A percentile compares a stretch with the other conserved stretches of the same genome.
Conservation (phyloP, 2,329 filamentous ascomycete genomes). For the Cladophialophora bantiana region DNA sequence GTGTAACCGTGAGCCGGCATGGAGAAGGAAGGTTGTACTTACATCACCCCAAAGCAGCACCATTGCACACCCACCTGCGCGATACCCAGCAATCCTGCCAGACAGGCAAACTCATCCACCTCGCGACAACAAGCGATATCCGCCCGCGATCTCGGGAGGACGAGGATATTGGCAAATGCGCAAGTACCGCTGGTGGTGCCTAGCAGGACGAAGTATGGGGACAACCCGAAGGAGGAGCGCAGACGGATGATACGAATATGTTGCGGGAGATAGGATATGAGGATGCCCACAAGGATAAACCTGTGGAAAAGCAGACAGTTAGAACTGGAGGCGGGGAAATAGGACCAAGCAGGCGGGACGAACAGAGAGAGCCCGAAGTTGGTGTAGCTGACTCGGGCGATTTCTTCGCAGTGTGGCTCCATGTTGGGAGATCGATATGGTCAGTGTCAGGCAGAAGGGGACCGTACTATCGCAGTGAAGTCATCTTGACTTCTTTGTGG, state of each 20-base stretch:
- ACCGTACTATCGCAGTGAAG: neutral
- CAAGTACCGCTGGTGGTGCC: conserved; percentile 88
- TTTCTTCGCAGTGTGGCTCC: conserved; percentile 34
- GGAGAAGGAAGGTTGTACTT: conserved; percentile 45
- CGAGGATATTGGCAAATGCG: conserved; percentile 90
- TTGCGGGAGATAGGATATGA: conserved; percentile 93
- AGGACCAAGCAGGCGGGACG: neutral
- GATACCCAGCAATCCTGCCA: conserved; percentile 84
- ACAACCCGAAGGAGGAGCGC: conserved; percentile 89
- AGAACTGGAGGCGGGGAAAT: neutral
- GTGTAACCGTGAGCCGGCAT: neutral
- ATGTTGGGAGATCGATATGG: conserved; percentile 2
- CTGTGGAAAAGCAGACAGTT: conserved; percentile 45
- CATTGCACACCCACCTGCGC: conserved; percentile 91
- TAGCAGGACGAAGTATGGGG: conserved; percentile 93
- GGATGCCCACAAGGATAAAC: conserved; percentile 83
- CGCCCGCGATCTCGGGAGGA: conserved; percentile 79
- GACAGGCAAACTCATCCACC: conserved; percentile 81
- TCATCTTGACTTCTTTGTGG: neutral
- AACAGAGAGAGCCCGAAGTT: conserved; percentile 40
- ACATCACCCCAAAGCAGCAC: conserved; percentile 93
- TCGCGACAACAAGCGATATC: conserved; percentile 87
- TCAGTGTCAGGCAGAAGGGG: neutral
- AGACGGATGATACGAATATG: conserved; percentile 88
- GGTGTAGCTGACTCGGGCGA: conserved; percentile 38